Percentiles rank a stretch among this genome's conserved stretches.
These are phyloP conservation scores for Naganishia onofrii DNA, from an alignment of 768 basidiomycete genomes.

Conservation along the genomic window DNA sequence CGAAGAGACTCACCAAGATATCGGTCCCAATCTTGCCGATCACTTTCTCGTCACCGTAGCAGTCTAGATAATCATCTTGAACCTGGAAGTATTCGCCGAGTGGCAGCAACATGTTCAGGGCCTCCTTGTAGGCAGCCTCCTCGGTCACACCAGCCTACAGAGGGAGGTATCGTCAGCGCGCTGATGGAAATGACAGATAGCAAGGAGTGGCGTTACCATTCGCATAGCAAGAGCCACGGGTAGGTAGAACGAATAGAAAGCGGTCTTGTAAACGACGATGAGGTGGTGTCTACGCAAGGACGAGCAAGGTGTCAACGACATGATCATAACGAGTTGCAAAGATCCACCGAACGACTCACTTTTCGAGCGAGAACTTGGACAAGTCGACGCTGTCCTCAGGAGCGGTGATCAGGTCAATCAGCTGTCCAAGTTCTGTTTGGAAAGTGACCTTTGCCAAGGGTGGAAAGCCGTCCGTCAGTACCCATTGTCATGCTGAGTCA, in stretches of 20 bases:
- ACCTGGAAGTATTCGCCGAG: constrained; percentile 98
- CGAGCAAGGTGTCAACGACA: too few species aligned
- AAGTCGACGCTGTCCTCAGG: constrained; percentile 87
- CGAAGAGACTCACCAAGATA: constrained; percentile 60
- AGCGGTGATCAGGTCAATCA: constrained; percentile 92
- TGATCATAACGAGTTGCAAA: too few species aligned
- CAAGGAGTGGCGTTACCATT: constrained; percentile 52
- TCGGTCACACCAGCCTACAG: constrained; percentile 48
- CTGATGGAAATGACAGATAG: not conserved
- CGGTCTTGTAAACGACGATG: constrained; percentile 96
- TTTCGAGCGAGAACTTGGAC: constrained; percentile 77
- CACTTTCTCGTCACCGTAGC: constrained; percentile 78
- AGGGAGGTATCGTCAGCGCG: constrained; percentile 38
- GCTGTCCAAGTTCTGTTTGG: constrained; percentile 93
- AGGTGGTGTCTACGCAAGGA: constrained; percentile 66
- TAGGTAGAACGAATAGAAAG: constrained; percentile 97
- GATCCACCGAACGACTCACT: constrained; percentile 56
- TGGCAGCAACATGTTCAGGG: constrained; percentile 77
- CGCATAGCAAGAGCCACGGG: constrained; percentile 93
- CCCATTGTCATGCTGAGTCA: not conserved
- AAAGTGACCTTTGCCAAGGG: constrained; percentile 59
- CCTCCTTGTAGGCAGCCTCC: constrained; percentile 67
- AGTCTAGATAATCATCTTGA: constrained; percentile 97
- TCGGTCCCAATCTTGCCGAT: constrained; percentile 98
- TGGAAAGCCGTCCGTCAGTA: not conserved